Evolutionary conservation across 2,329 filamentous ascomycete genomes (phyloP).

Genomic region (Aspergillus terreus): DNA sequence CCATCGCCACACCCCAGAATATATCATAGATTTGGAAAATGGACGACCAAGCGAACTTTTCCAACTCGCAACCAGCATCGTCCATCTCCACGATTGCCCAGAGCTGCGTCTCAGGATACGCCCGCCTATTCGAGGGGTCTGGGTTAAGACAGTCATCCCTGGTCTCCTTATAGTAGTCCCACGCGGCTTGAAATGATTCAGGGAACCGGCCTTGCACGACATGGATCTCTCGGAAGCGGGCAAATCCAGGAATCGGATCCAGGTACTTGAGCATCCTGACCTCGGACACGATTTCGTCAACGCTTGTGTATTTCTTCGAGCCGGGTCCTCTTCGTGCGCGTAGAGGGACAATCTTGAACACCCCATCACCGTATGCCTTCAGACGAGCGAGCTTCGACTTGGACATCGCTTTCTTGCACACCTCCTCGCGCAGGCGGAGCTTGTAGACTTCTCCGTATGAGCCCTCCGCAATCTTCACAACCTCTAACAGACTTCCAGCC

Average conservation of each 20-base stretch:
- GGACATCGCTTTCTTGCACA: constrained; percentile 31
- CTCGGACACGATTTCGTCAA: constrained; percentile 49
- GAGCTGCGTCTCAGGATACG: constrained; percentile 54
- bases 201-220: constrained; percentile 57
- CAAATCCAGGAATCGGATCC: constrained; percentile 59
- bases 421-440: constrained; percentile 41
- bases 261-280: constrained; percentile 55
- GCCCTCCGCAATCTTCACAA: constrained; percentile 63
- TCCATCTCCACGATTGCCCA: constrained; percentile 66
- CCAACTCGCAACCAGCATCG: constrained; percentile 59
- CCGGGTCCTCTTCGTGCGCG: constrained; percentile 38
- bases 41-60: constrained; percentile 41
- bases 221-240: constrained; percentile 57
- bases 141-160: constrained; percentile 51
- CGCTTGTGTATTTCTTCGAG: constrained; percentile 41
- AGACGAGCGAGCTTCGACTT: constrained; percentile 36
- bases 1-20: constrained; percentile 64
- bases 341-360: constrained; percentile 49
- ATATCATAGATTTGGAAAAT: constrained; percentile 57
- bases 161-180: constrained; percentile 36
- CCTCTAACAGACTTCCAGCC: constrained; percentile 37
- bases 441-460: constrained; percentile 66
- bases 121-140: constrained; percentile 52
- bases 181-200: constrained; percentile 47
- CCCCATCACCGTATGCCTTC: constrained; percentile 39